Evolutionary conservation across 257 asterid genomes (phyloP).

Genomic region (Cruciata laevipes): DNA sequence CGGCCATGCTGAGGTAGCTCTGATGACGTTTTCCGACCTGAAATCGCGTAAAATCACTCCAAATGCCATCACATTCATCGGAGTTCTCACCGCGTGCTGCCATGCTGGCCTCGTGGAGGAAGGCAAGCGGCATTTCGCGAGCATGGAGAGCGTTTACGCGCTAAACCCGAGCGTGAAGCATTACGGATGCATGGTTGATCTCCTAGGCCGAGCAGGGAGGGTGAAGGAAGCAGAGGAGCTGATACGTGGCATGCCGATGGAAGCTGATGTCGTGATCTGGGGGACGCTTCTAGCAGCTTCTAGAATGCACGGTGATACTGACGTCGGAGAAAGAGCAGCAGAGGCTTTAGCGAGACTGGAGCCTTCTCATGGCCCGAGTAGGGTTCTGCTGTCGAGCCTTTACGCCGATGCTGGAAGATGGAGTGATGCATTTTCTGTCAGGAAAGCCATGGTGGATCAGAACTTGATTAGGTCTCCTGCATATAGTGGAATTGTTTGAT

Average conservation of each 20-base stretch:
- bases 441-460: conserved; percentile 41
- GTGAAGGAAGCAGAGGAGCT: conserved; percentile 70
- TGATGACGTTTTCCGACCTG: conserved; percentile 54
- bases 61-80: conserved; percentile 65
- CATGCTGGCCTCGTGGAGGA: conserved; percentile 83
- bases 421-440: conserved; percentile 60
- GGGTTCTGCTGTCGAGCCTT: conserved; percentile 66
- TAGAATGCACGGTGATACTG: conserved; percentile 57
- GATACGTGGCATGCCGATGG: conserved; percentile 62
- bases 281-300: conserved; percentile 75
- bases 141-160: conserved; percentile 44
- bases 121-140: conserved; percentile 62
- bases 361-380: conserved; percentile 87
- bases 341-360: conserved; percentile 57
- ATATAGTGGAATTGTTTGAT: conserved; percentile 60
- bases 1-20: conserved; percentile 60
- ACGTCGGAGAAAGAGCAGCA: conserved; percentile 72
- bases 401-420: conserved; percentile 78
- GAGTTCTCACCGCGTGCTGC: conserved; percentile 86
- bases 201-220: conserved; percentile 76
- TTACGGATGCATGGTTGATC: conserved; percentile 92
- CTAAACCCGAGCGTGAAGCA: conserved; percentile 77
- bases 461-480: conserved; percentile 61
- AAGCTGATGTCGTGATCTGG: conserved; percentile 81
- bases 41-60: conserved; percentile 39